Evolutionary conservation across 78 protist genomes (phyloP).

Genomic region (Dictyostelium capitatum): DNA sequence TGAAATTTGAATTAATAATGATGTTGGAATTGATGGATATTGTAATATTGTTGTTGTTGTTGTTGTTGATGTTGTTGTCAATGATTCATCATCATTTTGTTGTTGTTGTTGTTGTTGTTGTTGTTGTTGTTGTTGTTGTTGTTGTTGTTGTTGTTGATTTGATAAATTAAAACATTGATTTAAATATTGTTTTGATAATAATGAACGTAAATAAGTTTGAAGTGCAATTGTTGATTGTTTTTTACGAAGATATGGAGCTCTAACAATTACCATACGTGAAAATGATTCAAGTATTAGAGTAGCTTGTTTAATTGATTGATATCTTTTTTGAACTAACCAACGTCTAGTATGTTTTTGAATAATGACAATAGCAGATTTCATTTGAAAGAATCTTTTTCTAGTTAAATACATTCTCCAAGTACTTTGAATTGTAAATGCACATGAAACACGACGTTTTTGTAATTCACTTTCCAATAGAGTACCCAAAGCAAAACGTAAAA

Average conservation of each 20-base stretch:
- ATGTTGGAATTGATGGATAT: background rate
- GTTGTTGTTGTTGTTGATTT: background rate
- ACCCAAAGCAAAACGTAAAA: conserved; percentile 38
- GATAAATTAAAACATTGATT: background rate
- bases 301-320: conserved; percentile 20
- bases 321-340: conserved; percentile 29
- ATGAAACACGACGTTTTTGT: conserved; percentile 19
- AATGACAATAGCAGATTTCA: background rate
- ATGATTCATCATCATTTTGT: background rate
- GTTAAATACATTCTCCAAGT: conserved; percentile 66
- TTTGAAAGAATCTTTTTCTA: conserved; percentile 12
- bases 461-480: conserved; percentile 45
- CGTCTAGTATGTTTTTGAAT: conserved; percentile 19
- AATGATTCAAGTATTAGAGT: conserved; percentile 40
- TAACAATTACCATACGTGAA: conserved; percentile 15
- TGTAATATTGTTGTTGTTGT: too few species aligned
- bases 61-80: background rate
- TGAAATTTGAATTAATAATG: conserved; percentile 19
- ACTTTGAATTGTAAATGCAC: conserved; percentile 52
- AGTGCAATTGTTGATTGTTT: conserved; percentile 16
- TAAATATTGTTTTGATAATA: background rate
- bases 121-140: background rate
- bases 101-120: background rate
- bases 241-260: conserved; percentile 18
- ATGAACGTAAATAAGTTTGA: conserved; percentile 15